phyloP scores from a whole-genome alignment of 495 filamentous ascomycete species.

The Wilcoxina mikolae region DNA sequence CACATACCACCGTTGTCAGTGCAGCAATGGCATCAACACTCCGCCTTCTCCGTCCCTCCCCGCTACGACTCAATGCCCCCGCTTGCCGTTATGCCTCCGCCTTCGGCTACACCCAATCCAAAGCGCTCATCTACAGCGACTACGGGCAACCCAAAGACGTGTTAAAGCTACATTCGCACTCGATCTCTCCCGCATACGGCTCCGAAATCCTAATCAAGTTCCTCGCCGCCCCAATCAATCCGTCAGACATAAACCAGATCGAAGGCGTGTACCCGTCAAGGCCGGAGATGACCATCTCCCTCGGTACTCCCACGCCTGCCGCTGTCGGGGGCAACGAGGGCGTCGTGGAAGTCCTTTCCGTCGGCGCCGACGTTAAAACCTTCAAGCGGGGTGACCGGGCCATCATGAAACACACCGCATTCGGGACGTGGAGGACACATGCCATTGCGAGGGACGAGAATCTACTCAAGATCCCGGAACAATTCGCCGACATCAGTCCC shows the following conservation, averaged over 20 bases:
- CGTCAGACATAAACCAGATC: constrained; percentile 89
- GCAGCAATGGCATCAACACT: constrained; percentile 11
- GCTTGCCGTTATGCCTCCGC: constrained; percentile 45
- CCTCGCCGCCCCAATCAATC: constrained; percentile 85
- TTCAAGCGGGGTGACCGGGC: constrained; percentile 70
- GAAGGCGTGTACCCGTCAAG: constrained; percentile 87
- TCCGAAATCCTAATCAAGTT: constrained; percentile 53
- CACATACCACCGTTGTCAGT: no score
- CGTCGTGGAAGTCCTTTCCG: constrained; percentile 65
- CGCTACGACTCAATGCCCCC: constrained; percentile 10
- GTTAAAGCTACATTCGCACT: constrained; percentile 67
- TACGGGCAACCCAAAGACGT: constrained; percentile 79
- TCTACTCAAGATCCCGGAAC: constrained; percentile 50
- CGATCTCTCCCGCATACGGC: constrained; percentile 54
- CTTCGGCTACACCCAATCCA: constrained; percentile 92
- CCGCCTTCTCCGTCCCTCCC: constrained; percentile 7
- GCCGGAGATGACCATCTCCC: constrained; percentile 52
- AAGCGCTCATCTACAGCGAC: constrained; percentile 69
- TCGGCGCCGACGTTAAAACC: constrained; percentile 42
- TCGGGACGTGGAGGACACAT: constrained; percentile 94
- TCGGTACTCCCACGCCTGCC: constrained; percentile 59
- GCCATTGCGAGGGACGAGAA: constrained; percentile 46
- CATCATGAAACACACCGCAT: constrained; percentile 61
- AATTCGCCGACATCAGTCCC: constrained; percentile 40
- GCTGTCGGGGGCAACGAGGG: constrained; percentile 83